Percentiles rank a stretch among this genome's conserved stretches.
Conservation (phyloP, 1,139 yeast species). For the Yamadazyma taylorii region DNA sequence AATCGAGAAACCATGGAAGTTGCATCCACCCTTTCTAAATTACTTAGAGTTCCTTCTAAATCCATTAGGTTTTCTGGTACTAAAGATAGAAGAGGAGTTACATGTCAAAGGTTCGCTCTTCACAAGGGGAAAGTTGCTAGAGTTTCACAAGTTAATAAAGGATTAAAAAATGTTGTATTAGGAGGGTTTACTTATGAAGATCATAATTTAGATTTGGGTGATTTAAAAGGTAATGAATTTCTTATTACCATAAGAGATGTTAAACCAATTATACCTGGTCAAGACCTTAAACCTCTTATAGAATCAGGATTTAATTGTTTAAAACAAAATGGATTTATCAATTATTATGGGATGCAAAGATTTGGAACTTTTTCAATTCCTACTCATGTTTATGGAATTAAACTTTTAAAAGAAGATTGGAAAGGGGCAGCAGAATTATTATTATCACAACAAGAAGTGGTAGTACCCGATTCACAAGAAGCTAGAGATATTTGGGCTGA, state of each 20-base stretch:
- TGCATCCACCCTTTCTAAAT: slow-evolving; percentile 69
- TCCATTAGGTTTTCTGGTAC: slow-evolving; percentile 87
- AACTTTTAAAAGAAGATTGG: slow-evolving; percentile 73
- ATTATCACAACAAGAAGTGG: slow-evolving; percentile 81
- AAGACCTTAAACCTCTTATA: slow-evolving; percentile 43
- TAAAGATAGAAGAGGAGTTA: slow-evolving; percentile 93
- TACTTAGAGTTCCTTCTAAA: slow-evolving; percentile 71
- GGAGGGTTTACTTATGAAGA: slow-evolving; percentile 78
- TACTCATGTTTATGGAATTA: slow-evolving; percentile 81
- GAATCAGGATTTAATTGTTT: slow-evolving; percentile 57
- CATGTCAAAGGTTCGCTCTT: slow-evolving; percentile 80
- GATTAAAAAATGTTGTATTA: slow-evolving; percentile 67
- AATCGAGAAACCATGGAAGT: slow-evolving; percentile 98
- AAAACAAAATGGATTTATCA: slow-evolving; percentile 73
- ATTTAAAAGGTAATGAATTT: slow-evolving; percentile 84
- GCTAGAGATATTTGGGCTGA: slow-evolving; percentile 82
- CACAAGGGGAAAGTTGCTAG: slow-evolving; percentile 75
- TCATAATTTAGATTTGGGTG: slow-evolving; percentile 70
- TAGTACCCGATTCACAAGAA: slow-evolving; percentile 77
- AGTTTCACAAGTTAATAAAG: slow-evolving; percentile 71
- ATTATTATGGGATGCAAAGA: slow-evolving; percentile 96
- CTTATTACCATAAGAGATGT: slow-evolving; percentile 80
- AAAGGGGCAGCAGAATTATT: slow-evolving; percentile 74
- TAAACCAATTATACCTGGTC: slow-evolving; percentile 27
- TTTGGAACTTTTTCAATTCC: slow-evolving; percentile 95